Evolutionary conservation across 2,329 filamentous ascomycete genomes (phyloP).

Genomic region (Sclerotinia borealis): DNA sequence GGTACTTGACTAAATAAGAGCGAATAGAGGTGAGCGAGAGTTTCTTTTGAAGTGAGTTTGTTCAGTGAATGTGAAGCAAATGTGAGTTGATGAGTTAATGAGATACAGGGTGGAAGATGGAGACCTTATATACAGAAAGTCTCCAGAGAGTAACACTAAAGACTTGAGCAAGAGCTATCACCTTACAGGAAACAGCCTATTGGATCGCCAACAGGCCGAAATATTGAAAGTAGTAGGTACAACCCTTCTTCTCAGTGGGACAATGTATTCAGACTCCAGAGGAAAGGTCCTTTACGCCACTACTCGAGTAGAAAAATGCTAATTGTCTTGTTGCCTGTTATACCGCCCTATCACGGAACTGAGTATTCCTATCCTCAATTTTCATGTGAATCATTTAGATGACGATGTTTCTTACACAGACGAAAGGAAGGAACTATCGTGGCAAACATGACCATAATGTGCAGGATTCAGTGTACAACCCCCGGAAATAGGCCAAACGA

Average conservation of each 20-base stretch:
- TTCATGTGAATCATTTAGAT: conserved; percentile 13
- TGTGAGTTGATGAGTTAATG: background rate
- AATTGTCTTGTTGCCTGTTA: conserved; percentile 1
- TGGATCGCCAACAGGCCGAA: background rate
- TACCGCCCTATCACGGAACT: background rate
- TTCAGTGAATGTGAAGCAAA: conserved; percentile 6
- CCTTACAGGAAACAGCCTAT: background rate
- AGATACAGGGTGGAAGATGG: background rate
- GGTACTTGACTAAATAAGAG: background rate
- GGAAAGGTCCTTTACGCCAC: background rate
- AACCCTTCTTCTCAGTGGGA: background rate
- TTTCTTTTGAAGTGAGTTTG: background rate
- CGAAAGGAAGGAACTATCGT: background rate
- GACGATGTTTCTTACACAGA: background rate
- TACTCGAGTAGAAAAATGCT: background rate
- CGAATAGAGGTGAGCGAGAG: background rate
- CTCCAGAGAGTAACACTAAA: background rate
- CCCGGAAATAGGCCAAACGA: background rate
- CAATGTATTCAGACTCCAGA: background rate
- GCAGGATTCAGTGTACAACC: background rate
- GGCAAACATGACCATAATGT: background rate
- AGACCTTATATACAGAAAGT: background rate
- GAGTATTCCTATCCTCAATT: background rate
- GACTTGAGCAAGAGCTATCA: background rate
- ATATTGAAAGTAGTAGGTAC: background rate